Base-by-base conservation (phyloP, 805 yeast species). In the Cyberlindnera petersonii region DNA sequence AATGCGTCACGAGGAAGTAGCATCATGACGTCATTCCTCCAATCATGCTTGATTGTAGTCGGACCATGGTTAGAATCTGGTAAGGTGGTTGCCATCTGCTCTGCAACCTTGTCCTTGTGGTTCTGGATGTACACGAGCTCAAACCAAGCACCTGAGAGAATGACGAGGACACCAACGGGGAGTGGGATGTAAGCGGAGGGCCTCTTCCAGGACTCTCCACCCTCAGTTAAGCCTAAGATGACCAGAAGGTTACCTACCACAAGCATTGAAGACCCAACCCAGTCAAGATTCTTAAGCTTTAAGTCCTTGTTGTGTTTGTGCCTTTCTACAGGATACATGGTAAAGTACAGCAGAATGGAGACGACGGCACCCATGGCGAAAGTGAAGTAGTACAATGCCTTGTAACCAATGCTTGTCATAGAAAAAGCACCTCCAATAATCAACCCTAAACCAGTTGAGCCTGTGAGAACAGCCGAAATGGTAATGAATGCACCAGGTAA, bases 341-440 rank as follows among this genome's bases (percentile, higher is more conserved):
- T 56, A 26, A 65, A 53, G 28, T 50, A 54, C 1, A 60, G 39
- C 28, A 51, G 50, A 1, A 42, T 3, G 49, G 22, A 23, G 14
- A 28, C n/a, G 6, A 28, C 7, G 10, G 53, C 26, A 6, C 59
- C 40, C 3, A 57, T 26, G 2, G 63, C 72, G 53, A 66, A 66
- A 3, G 63, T 55, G 24, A 68, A 56, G 39, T 60, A 71, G 41
- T 61, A 65, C 11, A 64, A 49, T 1, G 66, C 66, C 35, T 61
- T 60, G 46, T 68, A 68, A 2, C 72, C 74, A 35, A 66, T 50
- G 9, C 39, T 27, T 2, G 68, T 55, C 20, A 39, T 38, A 2
- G 65, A 52, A 35, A 71, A 71, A 0, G 71, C 75, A 36, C 76
- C 75, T 17, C 75, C 75, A 3, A 70, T 24, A 8, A 69, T 37